Evolutionary conservation across 805 yeast species (phyloP), one percentile per base, ranked within the genome.

Genomic region (Saccharomycopsis selenospora): DNA sequence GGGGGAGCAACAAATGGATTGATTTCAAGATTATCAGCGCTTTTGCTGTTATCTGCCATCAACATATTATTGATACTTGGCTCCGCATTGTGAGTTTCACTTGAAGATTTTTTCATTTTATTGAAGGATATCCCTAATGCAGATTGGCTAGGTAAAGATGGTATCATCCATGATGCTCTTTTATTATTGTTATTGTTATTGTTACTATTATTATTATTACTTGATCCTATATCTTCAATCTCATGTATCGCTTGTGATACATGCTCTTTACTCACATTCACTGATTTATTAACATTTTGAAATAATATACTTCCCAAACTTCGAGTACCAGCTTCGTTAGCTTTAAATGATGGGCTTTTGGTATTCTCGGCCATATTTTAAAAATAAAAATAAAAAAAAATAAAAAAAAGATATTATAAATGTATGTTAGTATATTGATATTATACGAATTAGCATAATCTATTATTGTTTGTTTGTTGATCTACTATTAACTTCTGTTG

Each of bases 301-400:
- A 33, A 33, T 20, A 10, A 14, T 6, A 33, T 33, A 5, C 38
- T 20, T 17, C 38, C 38, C 10, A 33, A 10, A 17, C 20, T 33
- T 6, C 20, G 17, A 14, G 38, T 4, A 20, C 20, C 38, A 4
- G 38, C 20, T 14, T 33, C 38, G 17, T 33, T 33, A 4, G 38
- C 18, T 33, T 14, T 14, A 20, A 5, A 33, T 5, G 33, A 10
- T 28, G 38, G 10, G 17, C 10, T 33, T 33, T 33, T 33, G n/a
- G 20, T 20, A 33, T 33, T 33, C n/a, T 33, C 38, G 38, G 38
- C n/a, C 38, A 33, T 33, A 14, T 33, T 33, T 33, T 5, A n/a
- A n/a, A n/a, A n/a, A n/a, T n/a, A n/a, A n/a, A n/a, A n/a, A n/a
- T n/a, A n/a, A n/a, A n/a, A n/a, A n/a, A n/a, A n/a, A n/a, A n/a